These are phyloP conservation scores for Hypoxylon fragiforme DNA, from an alignment of 495 filamentous ascomycete species.

Conservation along the genomic window DNA sequence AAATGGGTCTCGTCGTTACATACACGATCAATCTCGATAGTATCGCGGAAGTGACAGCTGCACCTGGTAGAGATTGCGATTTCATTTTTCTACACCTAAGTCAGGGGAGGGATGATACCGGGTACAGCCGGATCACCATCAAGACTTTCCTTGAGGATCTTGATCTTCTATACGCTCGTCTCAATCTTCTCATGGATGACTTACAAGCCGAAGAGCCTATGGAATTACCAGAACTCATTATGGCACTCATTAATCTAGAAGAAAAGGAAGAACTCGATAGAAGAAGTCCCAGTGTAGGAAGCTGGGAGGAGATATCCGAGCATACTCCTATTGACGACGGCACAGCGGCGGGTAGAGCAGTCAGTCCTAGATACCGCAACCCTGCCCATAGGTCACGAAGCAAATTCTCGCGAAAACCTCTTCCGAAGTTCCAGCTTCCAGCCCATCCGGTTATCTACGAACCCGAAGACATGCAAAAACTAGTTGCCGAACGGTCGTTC, in stretches of 20 bases:
- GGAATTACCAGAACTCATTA: constrained; percentile 54
- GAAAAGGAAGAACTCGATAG: constrained; percentile 60
- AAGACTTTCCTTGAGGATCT: constrained; percentile 93
- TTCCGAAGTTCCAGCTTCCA: constrained; percentile 82
- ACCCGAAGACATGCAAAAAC: constrained; percentile 73
- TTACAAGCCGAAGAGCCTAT: constrained; percentile 66
- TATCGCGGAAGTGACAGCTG: constrained; percentile 86
- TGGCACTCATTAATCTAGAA: constrained; percentile 58
- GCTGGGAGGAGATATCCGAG: constrained; percentile 85
- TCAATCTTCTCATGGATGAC: constrained; percentile 82
- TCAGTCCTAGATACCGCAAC: constrained; percentile 53
- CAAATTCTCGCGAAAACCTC: constrained; percentile 54
- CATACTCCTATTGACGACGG: constrained; percentile 65
- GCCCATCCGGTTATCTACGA: constrained; percentile 79
- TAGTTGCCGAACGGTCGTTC: constrained; percentile 73
- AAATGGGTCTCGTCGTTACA: constrained; percentile 87
- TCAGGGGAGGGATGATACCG: constrained; percentile 59
- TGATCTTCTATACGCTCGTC: constrained; percentile 74
- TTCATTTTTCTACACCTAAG: constrained; percentile 88
- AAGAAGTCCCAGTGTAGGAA: constrained; percentile 75
- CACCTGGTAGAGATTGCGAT: constrained; percentile 87
- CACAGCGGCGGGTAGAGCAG: constrained; percentile 47
- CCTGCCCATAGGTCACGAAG: constrained; percentile 62
- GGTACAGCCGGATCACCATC: constrained; percentile 73
- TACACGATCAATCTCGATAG: constrained; percentile 71